phyloP scores from a whole-genome alignment of 495 filamentous ascomycete genomes.

The Penicillium steckii region DNA sequence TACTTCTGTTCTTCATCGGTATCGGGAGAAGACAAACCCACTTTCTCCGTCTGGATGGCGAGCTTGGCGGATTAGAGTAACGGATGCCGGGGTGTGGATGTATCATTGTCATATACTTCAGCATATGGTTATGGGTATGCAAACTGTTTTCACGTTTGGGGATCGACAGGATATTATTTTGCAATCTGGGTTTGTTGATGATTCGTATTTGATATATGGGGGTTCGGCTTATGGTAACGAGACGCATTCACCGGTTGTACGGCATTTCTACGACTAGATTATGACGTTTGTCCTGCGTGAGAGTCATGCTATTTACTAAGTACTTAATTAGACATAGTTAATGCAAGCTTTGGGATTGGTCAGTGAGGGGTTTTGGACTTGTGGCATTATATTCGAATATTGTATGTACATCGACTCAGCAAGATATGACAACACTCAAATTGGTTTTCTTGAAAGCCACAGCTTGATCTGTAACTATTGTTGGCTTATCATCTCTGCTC shows the following conservation, averaged over 20 bases:
- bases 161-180: constrained; percentile 40
- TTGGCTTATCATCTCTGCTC: no score
- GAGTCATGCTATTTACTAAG: no score
- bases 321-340: no score
- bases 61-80: constrained; percentile 54
- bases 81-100: constrained; percentile 59
- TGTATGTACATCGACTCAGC: no score
- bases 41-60: constrained; percentile 53
- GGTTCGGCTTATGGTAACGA: constrained; percentile 51
- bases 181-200: constrained; percentile 35
- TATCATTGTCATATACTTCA: constrained; percentile 61
- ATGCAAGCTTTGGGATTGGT: no score
- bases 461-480: no score
- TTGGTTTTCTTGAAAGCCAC: no score
- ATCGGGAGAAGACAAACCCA: constrained; percentile 29
- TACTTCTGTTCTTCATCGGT: constrained; percentile 56
- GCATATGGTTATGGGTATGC: constrained; percentile 57
- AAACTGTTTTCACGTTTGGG: constrained; percentile 53
- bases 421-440: no score
- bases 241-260: constrained; percentile 29
- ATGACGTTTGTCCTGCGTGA: no score
- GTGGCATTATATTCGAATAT: constrained; percentile 34
- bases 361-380: no score
- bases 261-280: constrained; percentile 14
- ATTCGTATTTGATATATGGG: constrained; percentile 49